phyloP scores from a whole-genome alignment of 257 asterid genomes.

The Solanum arcanum region DNA sequence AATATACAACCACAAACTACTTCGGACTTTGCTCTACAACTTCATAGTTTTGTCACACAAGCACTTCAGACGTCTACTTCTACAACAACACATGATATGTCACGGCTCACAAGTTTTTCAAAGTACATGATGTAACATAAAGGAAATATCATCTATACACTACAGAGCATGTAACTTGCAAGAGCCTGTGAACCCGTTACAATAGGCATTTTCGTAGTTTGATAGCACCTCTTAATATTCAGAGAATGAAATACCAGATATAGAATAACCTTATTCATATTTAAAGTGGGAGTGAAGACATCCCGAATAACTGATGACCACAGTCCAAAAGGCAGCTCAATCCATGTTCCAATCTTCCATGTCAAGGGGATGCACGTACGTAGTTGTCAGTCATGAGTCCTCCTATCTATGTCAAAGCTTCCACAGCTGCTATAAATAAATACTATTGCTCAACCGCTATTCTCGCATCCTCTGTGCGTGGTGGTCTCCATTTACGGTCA shows the following conservation, averaged over 20 bases:
- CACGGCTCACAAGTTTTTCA: neutral
- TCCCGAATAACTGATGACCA: neutral
- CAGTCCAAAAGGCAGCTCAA: neutral
- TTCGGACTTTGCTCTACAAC: neutral
- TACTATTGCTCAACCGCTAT: slow-evolving; percentile 35
- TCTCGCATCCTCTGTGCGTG: slow-evolving; percentile 36
- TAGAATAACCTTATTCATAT: neutral
- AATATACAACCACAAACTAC: neutral
- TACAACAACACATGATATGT: neutral
- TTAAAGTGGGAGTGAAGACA: neutral
- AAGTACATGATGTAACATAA: neutral
- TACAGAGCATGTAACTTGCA: neutral
- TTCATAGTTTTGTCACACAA: neutral
- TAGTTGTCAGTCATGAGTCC: neutral
- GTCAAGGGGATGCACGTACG: neutral
- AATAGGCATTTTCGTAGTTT: neutral
- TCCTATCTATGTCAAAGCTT: neutral
- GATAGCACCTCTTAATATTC: neutral
- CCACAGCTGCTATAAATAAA: neutral
- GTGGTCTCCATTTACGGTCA: slow-evolving; percentile 85
- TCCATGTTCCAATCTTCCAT: neutral
- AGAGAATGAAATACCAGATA: neutral
- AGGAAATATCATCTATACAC: neutral
- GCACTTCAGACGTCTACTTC: neutral
- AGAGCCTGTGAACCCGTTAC: neutral